Base-by-base conservation (phyloP, 306 rosid genomes). In the Alnus glutinosa region DNA sequence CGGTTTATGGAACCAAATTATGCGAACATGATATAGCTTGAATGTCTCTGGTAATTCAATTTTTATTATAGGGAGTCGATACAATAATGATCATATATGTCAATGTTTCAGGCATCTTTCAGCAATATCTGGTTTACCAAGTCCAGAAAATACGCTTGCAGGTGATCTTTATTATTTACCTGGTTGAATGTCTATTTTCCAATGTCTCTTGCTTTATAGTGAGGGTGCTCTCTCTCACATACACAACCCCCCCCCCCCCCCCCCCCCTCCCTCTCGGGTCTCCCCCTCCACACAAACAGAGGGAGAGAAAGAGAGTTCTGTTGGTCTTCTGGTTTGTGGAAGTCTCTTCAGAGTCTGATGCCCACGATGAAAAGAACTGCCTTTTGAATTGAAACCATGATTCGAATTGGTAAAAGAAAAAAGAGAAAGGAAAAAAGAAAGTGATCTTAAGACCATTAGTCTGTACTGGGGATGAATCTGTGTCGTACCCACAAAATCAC, bases 101-200 rank as follows among this genome's bases (percentile, higher is more conserved):
- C 64, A 62, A 72, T 79, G 72, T 79, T 87, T 80, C 97, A 96
- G 99, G 99, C 55, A 81, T 90, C 58, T 88, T 96, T 89, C 99
- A 93, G 81, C 99, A 96, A 73, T 96, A 96, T 86, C 83, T 96
- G 86, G 99, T 96, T 44, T 90, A 83, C 87, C 98, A 96, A 85
- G 99, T 96, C 75, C 99, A 96, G 46, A 96, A 96, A 81, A 93
- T 96, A 81, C 93, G 98, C 47, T 84, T 96, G 87, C 99, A 96
- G 96, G 99, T 93, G 84, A 66, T 63, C 51, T 34, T 72, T 71
- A 73, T 49, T 57, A 68, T 7, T 70, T 58, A 47, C 51, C 67
- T 49, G 18, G 71, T 52, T 50, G 37, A 73, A 18, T 14, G 50
- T 46, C 58, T 46, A 47, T 81, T 30, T 64, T 81, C 51, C 69